Evolutionary conservation across 306 rosid species (phyloP).

Genomic region (Erythrophleum fordii): DNA sequence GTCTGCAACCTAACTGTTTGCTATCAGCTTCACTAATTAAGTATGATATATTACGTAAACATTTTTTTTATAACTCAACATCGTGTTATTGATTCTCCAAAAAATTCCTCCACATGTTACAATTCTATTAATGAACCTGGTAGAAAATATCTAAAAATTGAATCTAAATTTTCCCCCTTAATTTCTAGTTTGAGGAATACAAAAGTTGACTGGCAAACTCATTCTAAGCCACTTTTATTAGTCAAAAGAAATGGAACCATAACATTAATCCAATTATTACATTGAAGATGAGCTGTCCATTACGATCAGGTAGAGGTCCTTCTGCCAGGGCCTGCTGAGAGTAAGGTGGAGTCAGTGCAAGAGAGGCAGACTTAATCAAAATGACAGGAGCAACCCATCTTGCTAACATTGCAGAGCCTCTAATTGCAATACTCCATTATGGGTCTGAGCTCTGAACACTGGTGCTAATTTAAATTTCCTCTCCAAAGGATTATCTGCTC

Average conservation of each 20-base stretch:
- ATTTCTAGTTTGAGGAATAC: not conserved
- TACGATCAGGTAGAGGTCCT: not conserved
- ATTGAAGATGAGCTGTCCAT: constrained; percentile 14
- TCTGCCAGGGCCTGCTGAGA: not conserved
- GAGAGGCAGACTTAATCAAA: constrained; percentile 1
- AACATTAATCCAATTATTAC: not conserved
- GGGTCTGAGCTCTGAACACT: constrained; percentile 29
- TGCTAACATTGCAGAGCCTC: not conserved
- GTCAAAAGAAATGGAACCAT: not conserved
- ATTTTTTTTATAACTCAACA: not conserved
- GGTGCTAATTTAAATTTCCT: constrained; percentile 57
- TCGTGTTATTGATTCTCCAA: not conserved
- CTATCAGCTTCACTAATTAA: not conserved
- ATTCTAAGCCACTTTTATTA: not conserved
- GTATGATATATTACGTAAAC: not conserved
- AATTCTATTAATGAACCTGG: not conserved
- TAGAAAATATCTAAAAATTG: not conserved
- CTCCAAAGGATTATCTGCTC: constrained; percentile 94
- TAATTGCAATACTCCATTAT: constrained; percentile 21
- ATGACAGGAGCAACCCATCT: not conserved
- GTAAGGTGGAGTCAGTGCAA: not conserved
- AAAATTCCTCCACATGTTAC: not conserved
- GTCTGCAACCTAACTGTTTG: not conserved
- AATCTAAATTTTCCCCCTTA: not conserved
- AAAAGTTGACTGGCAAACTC: constrained; percentile 10